Percentiles rank a stretch among this genome's conserved stretches.
These are phyloP conservation scores for Fagopyrum homotropicum DNA, from an alignment of 148 eudicot species.

Conservation along the genomic window DNA sequence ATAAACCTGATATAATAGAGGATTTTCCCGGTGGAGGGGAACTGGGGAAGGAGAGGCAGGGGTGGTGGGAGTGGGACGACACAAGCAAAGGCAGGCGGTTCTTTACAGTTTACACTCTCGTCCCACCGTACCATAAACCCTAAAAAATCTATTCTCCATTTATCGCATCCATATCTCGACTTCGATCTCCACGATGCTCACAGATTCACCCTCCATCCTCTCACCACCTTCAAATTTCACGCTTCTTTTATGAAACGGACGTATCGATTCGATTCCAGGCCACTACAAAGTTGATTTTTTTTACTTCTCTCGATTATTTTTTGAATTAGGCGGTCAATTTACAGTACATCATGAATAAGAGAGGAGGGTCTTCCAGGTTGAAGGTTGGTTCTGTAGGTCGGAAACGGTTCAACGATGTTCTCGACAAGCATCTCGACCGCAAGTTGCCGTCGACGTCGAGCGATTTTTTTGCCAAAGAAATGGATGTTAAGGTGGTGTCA, in stretches of 20 bases:
- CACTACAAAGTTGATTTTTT: not conserved
- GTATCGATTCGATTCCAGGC: not conserved
- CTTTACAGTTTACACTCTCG: conserved; percentile 2
- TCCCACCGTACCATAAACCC: conserved; percentile 9
- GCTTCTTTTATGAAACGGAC: not conserved
- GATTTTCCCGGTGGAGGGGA: not conserved
- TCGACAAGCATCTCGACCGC: conserved; percentile 15
- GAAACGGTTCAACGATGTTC: conserved; percentile 15
- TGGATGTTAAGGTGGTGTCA: conserved; percentile 3
- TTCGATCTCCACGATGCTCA: conserved; percentile 6
- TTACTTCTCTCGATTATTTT: not conserved
- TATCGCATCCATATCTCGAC: conserved; percentile 7
- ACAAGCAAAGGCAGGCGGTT: not conserved
- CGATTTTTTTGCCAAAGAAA: conserved; percentile 7
- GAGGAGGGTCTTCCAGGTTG: conserved; percentile 13
- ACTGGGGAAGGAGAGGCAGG: not conserved
- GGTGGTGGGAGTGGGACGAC: not conserved
- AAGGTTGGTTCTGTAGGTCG: conserved; percentile 13
- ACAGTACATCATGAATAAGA: not conserved
- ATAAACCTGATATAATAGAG: not conserved
- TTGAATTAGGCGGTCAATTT: not conserved
- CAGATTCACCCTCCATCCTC: not conserved
- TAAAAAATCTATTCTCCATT: not conserved
- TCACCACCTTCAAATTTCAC: not conserved
- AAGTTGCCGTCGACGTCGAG: conserved; percentile 15